These are phyloP conservation scores for Diaporthe batatas DNA, from an alignment of 2,329 filamentous ascomycete genomes.

Conservation along the genomic window DNA sequence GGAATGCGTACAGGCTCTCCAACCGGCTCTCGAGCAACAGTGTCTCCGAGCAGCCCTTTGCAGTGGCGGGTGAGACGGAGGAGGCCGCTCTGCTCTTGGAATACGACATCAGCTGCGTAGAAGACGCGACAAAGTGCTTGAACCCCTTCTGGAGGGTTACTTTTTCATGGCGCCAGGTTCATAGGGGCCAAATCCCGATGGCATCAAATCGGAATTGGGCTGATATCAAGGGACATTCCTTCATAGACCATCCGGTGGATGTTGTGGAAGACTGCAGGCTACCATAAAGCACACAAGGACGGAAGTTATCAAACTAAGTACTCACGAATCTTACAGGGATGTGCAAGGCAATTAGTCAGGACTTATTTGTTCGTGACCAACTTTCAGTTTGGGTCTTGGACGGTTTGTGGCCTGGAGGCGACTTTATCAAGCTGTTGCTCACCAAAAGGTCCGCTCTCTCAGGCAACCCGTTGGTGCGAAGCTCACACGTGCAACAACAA, in stretches of 20 bases:
- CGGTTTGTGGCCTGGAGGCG: no score
- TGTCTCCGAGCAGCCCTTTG: slow-evolving; percentile 3
- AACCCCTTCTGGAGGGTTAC: slow-evolving; percentile 23
- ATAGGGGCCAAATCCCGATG: neutral
- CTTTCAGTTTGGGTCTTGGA: no score
- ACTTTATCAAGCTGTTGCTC: neutral
- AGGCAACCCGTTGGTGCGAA: no score
- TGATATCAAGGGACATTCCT: neutral
- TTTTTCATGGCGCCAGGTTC: slow-evolving; percentile 16
- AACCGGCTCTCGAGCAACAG: neutral
- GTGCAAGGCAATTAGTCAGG: no score
- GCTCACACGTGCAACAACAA: neutral
- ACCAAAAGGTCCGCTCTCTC: neutral
- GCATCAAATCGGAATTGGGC: slow-evolving; percentile 1
- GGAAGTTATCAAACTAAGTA: no score
- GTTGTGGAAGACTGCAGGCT: neutral
- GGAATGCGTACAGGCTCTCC: slow-evolving; percentile 31
- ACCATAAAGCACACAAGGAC: neutral
- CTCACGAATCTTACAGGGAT: no score
- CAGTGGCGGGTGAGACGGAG: slow-evolving; percentile 10
- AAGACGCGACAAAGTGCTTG: neutral
- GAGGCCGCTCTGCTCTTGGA: neutral
- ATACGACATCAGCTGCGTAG: neutral
- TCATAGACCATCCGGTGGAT: neutral
- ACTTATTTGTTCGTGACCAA: no score